These are phyloP conservation scores for Paramecium tetraurelia DNA, from an alignment of 73 alveolate genomes.

Conservation along the genomic window DNA sequence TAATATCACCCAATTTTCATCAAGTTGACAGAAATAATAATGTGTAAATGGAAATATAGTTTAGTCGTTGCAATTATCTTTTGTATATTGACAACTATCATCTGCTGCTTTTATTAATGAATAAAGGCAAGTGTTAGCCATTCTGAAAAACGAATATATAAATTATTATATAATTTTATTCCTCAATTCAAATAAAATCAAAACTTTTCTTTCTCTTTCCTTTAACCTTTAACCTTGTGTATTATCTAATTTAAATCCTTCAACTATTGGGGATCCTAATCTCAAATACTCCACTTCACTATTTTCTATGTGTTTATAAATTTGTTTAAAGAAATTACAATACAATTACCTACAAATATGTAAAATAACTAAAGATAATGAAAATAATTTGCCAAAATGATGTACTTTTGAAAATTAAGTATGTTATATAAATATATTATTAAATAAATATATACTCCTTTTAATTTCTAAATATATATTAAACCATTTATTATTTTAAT, in stretches of 20 bases:
- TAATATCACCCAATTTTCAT: background rate
- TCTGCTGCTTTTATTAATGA: background rate
- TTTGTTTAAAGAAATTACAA: too few species aligned
- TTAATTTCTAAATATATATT: background rate
- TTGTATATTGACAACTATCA: constrained; percentile 2
- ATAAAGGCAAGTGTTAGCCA: background rate
- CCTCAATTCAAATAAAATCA: background rate
- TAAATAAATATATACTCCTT: background rate
- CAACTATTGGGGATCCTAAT: too few species aligned
- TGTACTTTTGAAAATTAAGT: too few species aligned
- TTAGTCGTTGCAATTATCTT: background rate
- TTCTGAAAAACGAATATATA: background rate
- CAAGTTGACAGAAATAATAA: background rate
- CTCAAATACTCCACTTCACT: too few species aligned
- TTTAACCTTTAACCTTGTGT: background rate
- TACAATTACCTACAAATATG: too few species aligned
- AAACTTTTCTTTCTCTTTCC: background rate
- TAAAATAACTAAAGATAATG: too few species aligned
- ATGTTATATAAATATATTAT: too few species aligned
- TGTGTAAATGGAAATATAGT: background rate
- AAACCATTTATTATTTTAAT: background rate
- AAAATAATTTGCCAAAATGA: background rate
- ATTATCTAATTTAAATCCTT: background rate
- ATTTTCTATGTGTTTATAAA: too few species aligned
- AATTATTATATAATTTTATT: background rate